Evolutionary conservation across 2,329 filamentous ascomycete species (phyloP).

Genomic region (Myriosclerotinia curreyana): DNA sequence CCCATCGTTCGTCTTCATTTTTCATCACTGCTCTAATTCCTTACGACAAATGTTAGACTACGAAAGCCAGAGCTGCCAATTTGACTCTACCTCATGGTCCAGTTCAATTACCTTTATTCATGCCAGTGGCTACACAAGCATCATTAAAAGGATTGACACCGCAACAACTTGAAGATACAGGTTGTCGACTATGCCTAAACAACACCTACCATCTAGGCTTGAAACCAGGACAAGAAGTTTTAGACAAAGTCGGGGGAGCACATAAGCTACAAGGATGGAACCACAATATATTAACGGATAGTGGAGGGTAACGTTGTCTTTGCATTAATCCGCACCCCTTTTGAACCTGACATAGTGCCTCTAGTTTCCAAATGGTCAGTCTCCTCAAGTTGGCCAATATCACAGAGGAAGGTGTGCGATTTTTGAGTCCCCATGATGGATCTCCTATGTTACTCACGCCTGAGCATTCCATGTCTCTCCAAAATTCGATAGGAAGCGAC

Average conservation of each 20-base stretch:
- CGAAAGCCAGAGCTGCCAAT: constrained; percentile 85
- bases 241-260: constrained; percentile 85
- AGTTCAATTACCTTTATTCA: constrained; percentile 89
- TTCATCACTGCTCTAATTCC: constrained; percentile 6
- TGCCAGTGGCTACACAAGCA: constrained; percentile 97
- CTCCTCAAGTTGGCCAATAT: constrained; percentile 88
- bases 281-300: constrained; percentile 87
- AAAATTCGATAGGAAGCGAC: constrained; percentile 96
- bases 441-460: constrained; percentile 95
- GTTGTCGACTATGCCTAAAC: constrained; percentile 89
- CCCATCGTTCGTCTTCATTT: background rate
- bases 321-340: constrained; percentile 13
- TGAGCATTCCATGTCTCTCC: constrained; percentile 92
- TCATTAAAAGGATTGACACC: constrained; percentile 93
- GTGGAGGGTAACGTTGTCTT: constrained; percentile 56
- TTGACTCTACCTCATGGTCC: constrained; percentile 87
- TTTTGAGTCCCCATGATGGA: constrained; percentile 94
- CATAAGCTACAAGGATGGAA: constrained; percentile 95
- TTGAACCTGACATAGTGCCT: constrained; percentile 12
- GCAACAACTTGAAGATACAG: constrained; percentile 83
- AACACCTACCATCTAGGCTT: constrained; percentile 97
- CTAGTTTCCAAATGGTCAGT: constrained; percentile 97
- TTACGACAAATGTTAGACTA: constrained; percentile 59
- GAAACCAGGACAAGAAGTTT: constrained; percentile 86
- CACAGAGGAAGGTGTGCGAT: constrained; percentile 90